Conservation (phyloP, 2,329 filamentous ascomycete genomes). For the Rachicladosporium sp. region DNA sequence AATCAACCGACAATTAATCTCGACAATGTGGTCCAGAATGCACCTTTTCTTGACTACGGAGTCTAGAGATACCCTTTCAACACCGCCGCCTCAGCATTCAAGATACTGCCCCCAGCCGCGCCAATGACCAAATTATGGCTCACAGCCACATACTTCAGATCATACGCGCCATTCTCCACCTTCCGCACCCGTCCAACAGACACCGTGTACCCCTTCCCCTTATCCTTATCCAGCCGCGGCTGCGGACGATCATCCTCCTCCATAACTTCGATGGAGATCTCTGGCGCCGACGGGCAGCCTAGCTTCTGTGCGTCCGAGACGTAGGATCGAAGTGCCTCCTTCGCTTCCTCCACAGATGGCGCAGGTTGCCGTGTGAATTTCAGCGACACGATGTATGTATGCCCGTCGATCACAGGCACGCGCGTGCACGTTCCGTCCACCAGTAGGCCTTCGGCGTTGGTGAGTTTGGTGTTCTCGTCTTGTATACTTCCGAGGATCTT, state of each 20-base stretch:
- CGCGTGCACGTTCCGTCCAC: constrained; percentile 85
- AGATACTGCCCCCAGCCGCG: constrained; percentile 86
- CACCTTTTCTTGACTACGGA: not conserved
- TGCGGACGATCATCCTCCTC: constrained; percentile 85
- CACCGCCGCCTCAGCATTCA: constrained; percentile 86
- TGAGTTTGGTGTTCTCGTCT: constrained; percentile 57
- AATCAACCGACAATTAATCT: too few species aligned
- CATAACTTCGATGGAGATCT: constrained; percentile 72
- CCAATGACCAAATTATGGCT: constrained; percentile 91
- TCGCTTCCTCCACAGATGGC: constrained; percentile 64
- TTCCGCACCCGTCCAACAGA: constrained; percentile 78
- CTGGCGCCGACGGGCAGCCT: constrained; percentile 76
- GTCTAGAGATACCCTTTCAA: constrained; percentile 67
- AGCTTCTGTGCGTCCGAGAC: constrained; percentile 68
- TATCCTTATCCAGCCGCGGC: constrained; percentile 76
- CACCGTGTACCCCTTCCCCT: constrained; percentile 76
- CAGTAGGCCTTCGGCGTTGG: constrained; percentile 59
- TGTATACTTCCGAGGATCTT: constrained; percentile 82
- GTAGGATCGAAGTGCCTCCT: constrained; percentile 67
- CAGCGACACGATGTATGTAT: constrained; percentile 87
- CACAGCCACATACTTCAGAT: constrained; percentile 86
- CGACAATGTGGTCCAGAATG: too few species aligned
- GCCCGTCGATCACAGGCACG: constrained; percentile 88
- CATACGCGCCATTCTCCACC: constrained; percentile 80
- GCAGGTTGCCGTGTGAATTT: constrained; percentile 64